Conservation (phyloP, 2,329 filamentous ascomycete genomes). For the Arthroderma uncinatum region DNA sequence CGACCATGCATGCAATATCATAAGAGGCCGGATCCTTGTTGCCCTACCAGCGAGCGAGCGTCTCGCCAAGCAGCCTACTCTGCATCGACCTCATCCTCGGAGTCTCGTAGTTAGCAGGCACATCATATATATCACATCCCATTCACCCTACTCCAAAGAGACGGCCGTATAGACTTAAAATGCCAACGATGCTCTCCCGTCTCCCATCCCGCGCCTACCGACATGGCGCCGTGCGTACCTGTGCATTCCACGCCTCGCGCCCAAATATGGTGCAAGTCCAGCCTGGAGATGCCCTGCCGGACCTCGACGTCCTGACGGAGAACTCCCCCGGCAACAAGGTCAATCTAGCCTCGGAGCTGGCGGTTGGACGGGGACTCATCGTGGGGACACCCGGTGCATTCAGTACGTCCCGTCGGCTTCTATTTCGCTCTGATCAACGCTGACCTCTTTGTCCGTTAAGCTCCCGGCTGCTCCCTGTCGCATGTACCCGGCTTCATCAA, state of each 20-base stretch:
- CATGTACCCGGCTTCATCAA: slow-evolving; percentile 84
- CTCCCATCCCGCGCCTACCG: neutral
- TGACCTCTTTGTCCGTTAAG: slow-evolving; percentile 28
- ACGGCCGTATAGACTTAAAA: no score
- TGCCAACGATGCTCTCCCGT: neutral
- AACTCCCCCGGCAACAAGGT: slow-evolving; percentile 85
- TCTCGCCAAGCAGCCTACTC: no score
- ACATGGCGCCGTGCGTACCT: neutral
- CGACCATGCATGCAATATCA: no score
- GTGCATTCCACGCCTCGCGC: slow-evolving; percentile 29
- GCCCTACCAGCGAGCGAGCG: no score
- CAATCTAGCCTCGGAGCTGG: slow-evolving; percentile 68
- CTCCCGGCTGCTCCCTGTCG: slow-evolving; percentile 51
- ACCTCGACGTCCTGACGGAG: slow-evolving; percentile 67
- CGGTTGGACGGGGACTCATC: slow-evolving; percentile 62
- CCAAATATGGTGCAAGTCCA: slow-evolving; percentile 51
- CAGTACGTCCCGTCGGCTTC: slow-evolving; percentile 38
- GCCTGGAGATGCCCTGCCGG: slow-evolving; percentile 67
- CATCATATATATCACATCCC: no score
- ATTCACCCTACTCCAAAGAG: no score
- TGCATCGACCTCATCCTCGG: no score
- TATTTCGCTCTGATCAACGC: slow-evolving; percentile 1
- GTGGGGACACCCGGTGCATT: slow-evolving; percentile 78
- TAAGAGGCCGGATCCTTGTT: no score
- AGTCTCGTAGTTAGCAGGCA: no score